Base-by-base conservation (phyloP, 192 early-diverging fungal genomes). In the Coemansia sp. region DNA sequence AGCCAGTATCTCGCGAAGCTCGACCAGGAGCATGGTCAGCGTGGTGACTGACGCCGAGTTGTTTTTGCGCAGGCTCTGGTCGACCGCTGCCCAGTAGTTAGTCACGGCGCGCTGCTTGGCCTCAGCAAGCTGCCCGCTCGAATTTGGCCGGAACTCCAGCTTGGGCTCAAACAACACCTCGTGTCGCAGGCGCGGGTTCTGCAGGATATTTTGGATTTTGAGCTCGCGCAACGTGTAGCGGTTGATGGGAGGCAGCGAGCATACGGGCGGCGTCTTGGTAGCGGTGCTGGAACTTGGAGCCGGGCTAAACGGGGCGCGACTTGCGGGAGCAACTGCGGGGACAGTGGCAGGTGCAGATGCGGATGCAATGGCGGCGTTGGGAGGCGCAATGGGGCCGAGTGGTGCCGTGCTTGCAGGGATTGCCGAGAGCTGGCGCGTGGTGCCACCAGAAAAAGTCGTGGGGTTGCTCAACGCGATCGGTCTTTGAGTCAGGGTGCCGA, bases 91-190 rank as follows among this genome's bases (percentile, higher is more conserved):
- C 95, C 95, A 96, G 77, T 92, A 96, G 35, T 79, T 72, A 54
- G 85, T 79, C 0, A 86, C 83, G 21, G 88, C 85, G n/a, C 82
- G 75, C 57, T 85, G 71, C 71, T 92, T 92, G 29, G 77, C 59
- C 53, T 86, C 74, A 19, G 89, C 92, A 7, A 86, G 77, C 45
- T 88, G 86, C 35, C 94, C 92, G 60, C 91, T 89, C 19, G 88
- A 83, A 78, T 93, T 94, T 48, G 93, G 94, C 10, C 93, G 89
- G 85, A 97, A 97, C 73, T 93, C 88, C 27, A 97, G 87, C 69
- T 93, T 88, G 4, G 92, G 89, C 73, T 97, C 94, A 74, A 97
- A 94, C 35, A 91, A 83, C 56, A 97, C 85, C 73, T 97, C 95
- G 68, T 97, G 95, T 8, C 95, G 88, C 10, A 97, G 85, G 56